Conservation (phyloP, 2,329 filamentous ascomycete species). For the Cercospora canescens region DNA sequence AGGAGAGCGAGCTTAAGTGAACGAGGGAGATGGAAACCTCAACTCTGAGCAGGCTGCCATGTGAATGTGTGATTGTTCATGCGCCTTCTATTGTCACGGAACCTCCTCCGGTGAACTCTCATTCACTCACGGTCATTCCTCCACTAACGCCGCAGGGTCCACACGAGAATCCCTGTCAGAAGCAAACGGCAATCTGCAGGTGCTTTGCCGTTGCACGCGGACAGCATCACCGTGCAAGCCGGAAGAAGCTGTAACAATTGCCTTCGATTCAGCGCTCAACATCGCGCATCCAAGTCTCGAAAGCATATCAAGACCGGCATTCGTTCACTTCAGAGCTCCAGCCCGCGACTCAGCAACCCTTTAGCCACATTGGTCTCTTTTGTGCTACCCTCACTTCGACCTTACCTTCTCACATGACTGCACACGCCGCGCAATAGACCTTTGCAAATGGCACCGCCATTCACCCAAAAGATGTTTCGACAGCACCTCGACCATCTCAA, state of each 20-base stretch:
- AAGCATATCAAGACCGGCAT: not conserved
- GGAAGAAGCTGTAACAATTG: not conserved
- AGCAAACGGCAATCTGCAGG: not conserved
- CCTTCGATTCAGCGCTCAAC: not conserved
- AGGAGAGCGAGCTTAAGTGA: slow-evolving; percentile 1
- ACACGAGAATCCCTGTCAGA: not conserved
- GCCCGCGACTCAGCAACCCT: not conserved
- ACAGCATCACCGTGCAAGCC: not conserved
- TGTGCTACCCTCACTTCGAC: not conserved
- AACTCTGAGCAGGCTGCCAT: slow-evolving; percentile 3
- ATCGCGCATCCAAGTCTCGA: not conserved
- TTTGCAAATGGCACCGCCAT: not conserved
- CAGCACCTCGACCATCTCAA: slow-evolving; percentile 3
- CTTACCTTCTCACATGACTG: not conserved
- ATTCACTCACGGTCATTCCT: not conserved
- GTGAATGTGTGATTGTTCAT: slow-evolving; percentile 1
- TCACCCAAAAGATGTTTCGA: not conserved
- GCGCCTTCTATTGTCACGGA: not conserved
- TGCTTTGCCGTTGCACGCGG: not conserved
- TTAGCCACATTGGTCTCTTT: not conserved
- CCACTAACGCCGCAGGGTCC: not conserved
- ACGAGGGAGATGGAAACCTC: not conserved
- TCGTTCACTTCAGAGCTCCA: not conserved
- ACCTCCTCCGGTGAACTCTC: not conserved
- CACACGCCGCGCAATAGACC: not conserved